phyloP scores from a whole-genome alignment of 352 stramenopile genomes.

The Phytophthora europaea region DNA sequence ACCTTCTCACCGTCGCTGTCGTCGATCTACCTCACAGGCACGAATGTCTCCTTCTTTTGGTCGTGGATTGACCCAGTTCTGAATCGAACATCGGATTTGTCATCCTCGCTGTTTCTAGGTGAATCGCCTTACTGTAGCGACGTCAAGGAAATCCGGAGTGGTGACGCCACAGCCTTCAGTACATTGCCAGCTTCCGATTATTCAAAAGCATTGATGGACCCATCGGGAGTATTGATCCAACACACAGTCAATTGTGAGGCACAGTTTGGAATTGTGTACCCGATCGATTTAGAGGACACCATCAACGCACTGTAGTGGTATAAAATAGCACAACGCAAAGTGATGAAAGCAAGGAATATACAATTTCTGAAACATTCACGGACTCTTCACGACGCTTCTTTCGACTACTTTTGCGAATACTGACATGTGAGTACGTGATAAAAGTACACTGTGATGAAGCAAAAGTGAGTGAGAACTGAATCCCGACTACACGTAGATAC shows the following conservation, averaged over 20 bases:
- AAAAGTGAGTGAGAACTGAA: no score
- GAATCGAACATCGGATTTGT: not conserved
- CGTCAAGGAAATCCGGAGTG: constrained; percentile 12
- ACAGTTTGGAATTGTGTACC: not conserved
- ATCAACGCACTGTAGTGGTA: not conserved
- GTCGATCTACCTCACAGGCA: constrained; percentile 14
- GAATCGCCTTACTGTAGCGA: constrained; percentile 22
- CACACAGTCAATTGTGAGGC: not conserved
- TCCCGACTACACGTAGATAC: no score
- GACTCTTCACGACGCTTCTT: no score
- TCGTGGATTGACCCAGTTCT: constrained; percentile 32
- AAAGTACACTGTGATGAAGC: no score
- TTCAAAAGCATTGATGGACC: constrained; percentile 10
- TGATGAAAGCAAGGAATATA: no score
- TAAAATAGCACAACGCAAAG: no score
- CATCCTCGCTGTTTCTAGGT: constrained; percentile 7
- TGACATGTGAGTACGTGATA: no score
- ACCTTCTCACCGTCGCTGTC: constrained; percentile 19
- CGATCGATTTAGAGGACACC: not conserved
- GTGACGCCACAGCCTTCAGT: constrained; percentile 16
- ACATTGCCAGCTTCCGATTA: constrained; percentile 13
- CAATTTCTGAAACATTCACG: no score
- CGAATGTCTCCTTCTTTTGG: constrained; percentile 31
- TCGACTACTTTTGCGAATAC: no score
- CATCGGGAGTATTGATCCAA: not conserved